Evolutionary conservation across 1,284 basidiomycete species (phyloP).

Genomic region (Volvariella surrecta): DNA sequence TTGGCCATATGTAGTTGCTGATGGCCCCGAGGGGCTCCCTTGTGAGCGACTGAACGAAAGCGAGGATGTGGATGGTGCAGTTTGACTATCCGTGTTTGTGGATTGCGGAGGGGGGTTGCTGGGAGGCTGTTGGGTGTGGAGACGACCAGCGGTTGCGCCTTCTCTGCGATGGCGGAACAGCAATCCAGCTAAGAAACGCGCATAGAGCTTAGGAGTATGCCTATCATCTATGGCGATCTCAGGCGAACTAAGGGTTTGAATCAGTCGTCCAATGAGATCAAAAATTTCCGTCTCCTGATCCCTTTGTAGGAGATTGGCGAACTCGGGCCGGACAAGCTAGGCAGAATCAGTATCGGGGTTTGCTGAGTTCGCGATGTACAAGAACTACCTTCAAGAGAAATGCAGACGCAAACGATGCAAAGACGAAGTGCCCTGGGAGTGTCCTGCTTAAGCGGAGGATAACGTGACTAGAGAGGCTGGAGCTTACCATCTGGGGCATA

Average conservation of each 20-base stretch:
- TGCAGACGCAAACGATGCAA: constrained; percentile 78
- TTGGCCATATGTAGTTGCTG: neutral
- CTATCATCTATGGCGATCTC: constrained; percentile 76
- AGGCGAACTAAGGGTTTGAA: constrained; percentile 59
- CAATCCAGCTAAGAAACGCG: constrained; percentile 66
- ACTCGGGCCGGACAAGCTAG: constrained; percentile 69
- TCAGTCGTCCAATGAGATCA: constrained; percentile 62
- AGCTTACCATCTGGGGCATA: constrained; percentile 69
- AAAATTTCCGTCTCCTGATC: constrained; percentile 64
- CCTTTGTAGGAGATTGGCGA: constrained; percentile 47
- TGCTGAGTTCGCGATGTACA: neutral
- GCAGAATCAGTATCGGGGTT: neutral
- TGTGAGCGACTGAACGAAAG: constrained; percentile 13
- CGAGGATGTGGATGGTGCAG: constrained; percentile 10
- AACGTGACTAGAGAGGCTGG: neutral
- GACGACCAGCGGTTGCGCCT: constrained; percentile 41
- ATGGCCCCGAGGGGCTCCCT: neutral
- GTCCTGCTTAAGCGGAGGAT: constrained; percentile 1
- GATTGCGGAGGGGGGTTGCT: constrained; percentile 15
- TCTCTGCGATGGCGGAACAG: constrained; percentile 61
- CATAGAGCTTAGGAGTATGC: constrained; percentile 74
- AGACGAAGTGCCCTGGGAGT: constrained; percentile 73
- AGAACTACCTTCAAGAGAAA: constrained; percentile 69
- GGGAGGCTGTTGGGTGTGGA: constrained; percentile 36
- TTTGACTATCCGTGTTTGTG: constrained; percentile 2